These are phyloP conservation scores for Candida oleophila DNA, from an alignment of 805 yeast genomes.

Conservation along the genomic window DNA sequence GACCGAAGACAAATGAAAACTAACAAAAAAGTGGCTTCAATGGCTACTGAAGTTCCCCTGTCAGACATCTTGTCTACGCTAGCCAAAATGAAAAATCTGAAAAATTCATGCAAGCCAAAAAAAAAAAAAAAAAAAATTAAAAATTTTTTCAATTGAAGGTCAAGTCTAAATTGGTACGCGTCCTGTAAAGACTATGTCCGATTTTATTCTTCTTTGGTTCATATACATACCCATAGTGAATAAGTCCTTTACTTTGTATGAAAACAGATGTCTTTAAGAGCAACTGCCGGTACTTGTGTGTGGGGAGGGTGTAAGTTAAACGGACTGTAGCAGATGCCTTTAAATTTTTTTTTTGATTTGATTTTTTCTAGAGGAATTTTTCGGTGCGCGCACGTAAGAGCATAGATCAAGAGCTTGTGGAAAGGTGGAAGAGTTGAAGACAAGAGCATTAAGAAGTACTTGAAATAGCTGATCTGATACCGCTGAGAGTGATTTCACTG, in stretches of 20 bases:
- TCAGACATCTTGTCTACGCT: too few relatives aligned
- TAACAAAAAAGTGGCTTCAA: not conserved
- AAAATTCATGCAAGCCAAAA: not conserved
- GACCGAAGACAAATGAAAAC: constrained; percentile 4
- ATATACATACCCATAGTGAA: constrained; percentile 1
- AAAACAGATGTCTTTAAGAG: not conserved
- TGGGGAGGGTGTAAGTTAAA: too few relatives aligned
- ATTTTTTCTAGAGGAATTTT: not conserved
- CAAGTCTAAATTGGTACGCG: not conserved
- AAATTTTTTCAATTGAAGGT: not conserved
- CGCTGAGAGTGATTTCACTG: not conserved
- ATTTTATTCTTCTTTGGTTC: not conserved
- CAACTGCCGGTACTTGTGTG: not conserved
- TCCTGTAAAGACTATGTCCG: not conserved
- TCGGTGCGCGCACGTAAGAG: not conserved
- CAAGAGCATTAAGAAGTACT: too few relatives aligned
- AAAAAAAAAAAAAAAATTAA: not conserved
- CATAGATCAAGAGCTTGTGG: too few relatives aligned
- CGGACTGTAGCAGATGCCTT: too few relatives aligned
- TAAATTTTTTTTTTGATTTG: too few relatives aligned
- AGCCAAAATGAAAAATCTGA: too few relatives aligned
- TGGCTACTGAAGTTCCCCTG: not conserved
- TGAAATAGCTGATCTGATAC: too few relatives aligned
- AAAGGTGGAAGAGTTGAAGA: too few relatives aligned
- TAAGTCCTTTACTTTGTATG: not conserved